These are phyloP conservation scores for Colletotrichum costaricense DNA, from an alignment of 2,329 filamentous ascomycete genomes.

Conservation along the genomic window DNA sequence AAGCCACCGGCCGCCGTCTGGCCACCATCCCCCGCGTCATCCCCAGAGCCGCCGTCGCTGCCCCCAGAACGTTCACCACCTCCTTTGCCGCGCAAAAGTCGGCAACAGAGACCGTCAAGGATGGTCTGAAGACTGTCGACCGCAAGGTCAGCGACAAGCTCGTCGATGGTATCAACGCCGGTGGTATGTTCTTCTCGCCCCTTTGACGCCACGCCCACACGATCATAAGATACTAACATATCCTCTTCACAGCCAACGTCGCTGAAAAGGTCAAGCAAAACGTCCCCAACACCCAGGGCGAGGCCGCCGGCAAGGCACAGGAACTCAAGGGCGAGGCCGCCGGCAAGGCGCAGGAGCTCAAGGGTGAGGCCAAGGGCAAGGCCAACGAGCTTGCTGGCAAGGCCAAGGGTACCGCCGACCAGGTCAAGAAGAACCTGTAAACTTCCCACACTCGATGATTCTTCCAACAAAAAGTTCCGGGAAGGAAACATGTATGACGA, in stretches of 20 bases:
- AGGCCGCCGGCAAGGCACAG: slow-evolving; percentile 51
- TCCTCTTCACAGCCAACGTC: slow-evolving; percentile 45
- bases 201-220: no score
- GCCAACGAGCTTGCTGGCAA: slow-evolving; percentile 51
- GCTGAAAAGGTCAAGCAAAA: slow-evolving; percentile 62
- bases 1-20: slow-evolving; percentile 55
- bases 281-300: slow-evolving; percentile 49
- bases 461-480: not conserved
- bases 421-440: slow-evolving; percentile 47
- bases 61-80: slow-evolving; percentile 63
- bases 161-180: slow-evolving; percentile 69
- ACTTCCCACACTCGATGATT: no score
- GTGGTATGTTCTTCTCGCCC: slow-evolving; percentile 58
- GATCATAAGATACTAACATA: slow-evolving; percentile 17
- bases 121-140: slow-evolving; percentile 69
- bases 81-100: slow-evolving; percentile 58
- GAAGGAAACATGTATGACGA: not conserved
- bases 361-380: slow-evolving; percentile 48
- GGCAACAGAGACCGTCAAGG: slow-evolving; percentile 66
- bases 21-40: slow-evolving; percentile 48
- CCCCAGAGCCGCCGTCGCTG: slow-evolving; percentile 50
- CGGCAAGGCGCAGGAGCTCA: slow-evolving; percentile 52
- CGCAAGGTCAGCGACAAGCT: slow-evolving; percentile 70
- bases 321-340: slow-evolving; percentile 51
- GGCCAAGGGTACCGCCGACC: slow-evolving; percentile 56